phyloP scores from a whole-genome alignment of 495 filamentous ascomycete genomes.

The Penicillium goetzii region DNA sequence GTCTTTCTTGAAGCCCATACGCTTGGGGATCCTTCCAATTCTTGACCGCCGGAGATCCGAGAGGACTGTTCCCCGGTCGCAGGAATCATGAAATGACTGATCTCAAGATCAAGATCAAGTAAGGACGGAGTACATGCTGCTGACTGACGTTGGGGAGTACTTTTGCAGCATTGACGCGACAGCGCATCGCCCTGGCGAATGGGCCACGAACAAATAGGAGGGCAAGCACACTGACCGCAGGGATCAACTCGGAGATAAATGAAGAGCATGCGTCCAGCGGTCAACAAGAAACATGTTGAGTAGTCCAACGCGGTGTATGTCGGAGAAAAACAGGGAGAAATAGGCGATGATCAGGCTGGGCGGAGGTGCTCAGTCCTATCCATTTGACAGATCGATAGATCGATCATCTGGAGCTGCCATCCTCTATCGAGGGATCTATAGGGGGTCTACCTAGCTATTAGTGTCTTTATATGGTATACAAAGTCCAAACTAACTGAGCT shows the following conservation, averaged over 20 bases:
- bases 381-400: not conserved
- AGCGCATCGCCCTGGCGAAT: conserved; percentile 1
- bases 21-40: not conserved
- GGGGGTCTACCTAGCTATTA: too few species aligned
- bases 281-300: not conserved
- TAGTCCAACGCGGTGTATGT: not conserved
- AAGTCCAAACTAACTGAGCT: too few species aligned
- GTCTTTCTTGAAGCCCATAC: not conserved
- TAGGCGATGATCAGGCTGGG: conserved; percentile 4
- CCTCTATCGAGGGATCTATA: not conserved
- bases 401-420: not conserved
- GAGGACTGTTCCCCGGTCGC: not conserved
- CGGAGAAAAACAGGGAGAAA: not conserved
- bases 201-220: not conserved
- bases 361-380: not conserved
- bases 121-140: not conserved
- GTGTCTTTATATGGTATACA: not conserved
- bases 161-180: not conserved
- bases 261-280: not conserved
- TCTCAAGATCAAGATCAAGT: not conserved
- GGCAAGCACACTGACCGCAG: not conserved
- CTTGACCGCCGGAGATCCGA: conserved; percentile 1
- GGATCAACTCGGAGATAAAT: not conserved
- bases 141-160: not conserved
- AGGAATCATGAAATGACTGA: not conserved